Evolutionary conservation across 164 flowering plant species (phyloP).

Genomic region (Vitis rupestris): DNA sequence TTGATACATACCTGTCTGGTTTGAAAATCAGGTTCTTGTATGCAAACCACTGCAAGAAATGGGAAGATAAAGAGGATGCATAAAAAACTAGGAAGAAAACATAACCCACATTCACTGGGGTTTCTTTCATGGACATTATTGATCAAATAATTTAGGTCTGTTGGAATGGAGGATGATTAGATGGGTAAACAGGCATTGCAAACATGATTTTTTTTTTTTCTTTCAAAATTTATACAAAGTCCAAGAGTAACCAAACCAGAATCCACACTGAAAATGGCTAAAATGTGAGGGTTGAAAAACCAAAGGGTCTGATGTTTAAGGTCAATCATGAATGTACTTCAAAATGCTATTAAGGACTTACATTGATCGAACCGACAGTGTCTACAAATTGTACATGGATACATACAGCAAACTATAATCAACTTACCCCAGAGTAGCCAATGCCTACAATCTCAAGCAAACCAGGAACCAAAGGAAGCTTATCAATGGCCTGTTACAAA

Average conservation of each 20-base stretch:
- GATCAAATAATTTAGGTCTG: background rate
- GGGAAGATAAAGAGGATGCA: constrained; percentile 1
- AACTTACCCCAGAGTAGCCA: constrained; percentile 84
- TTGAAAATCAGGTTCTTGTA: constrained; percentile 74
- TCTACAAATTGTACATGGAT: background rate
- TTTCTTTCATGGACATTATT: background rate
- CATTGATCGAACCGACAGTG: no score
- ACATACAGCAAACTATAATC: background rate
- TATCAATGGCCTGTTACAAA: constrained; percentile 75
- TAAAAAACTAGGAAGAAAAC: background rate
- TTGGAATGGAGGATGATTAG: background rate
- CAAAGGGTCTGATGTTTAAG: no score
- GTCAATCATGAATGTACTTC: no score
- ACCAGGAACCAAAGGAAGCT: constrained; percentile 86
- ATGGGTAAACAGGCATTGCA: no score
- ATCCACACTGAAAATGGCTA: no score
- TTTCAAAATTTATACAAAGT: no score
- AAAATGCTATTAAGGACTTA: no score
- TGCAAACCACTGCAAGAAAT: constrained; percentile 75
- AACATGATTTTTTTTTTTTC: no score
- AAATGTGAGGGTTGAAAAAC: no score
- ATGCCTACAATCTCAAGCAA: constrained; percentile 87
- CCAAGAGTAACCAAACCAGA: no score
- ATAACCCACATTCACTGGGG: background rate
- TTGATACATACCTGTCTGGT: constrained; percentile 65